These are phyloP conservation scores for Rhodotorula sp. DNA, from an alignment of 1,284 basidiomycete genomes.

Conservation along the genomic window DNA sequence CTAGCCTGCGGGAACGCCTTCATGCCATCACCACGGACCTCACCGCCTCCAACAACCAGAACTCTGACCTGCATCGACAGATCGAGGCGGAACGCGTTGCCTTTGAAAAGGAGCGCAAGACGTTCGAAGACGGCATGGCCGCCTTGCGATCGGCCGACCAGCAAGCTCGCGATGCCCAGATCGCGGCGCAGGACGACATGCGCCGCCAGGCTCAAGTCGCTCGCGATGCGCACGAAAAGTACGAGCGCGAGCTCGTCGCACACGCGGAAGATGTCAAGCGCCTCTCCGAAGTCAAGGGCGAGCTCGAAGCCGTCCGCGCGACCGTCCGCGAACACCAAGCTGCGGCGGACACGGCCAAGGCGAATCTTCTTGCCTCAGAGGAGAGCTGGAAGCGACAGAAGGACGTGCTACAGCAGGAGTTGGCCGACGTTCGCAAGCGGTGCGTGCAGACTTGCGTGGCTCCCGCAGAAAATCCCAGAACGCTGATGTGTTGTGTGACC, in stretches of 20 bases:
- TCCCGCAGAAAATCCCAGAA: no score
- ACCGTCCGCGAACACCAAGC: slow-evolving; percentile 60
- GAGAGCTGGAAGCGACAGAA: slow-evolving; percentile 76
- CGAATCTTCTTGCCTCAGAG: slow-evolving; percentile 67
- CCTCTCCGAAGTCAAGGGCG: slow-evolving; percentile 63
- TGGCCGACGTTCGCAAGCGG: slow-evolving; percentile 67
- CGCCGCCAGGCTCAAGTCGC: slow-evolving; percentile 65
- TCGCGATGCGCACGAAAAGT: slow-evolving; percentile 77
- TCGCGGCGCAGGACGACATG: slow-evolving; percentile 63
- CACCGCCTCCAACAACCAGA: slow-evolving; percentile 55
- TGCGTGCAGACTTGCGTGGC: slow-evolving; percentile 47
- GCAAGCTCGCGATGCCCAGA: slow-evolving; percentile 62
- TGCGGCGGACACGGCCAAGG: slow-evolving; percentile 67
- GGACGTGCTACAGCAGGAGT: slow-evolving; percentile 71
- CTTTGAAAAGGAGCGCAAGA: slow-evolving; percentile 74
- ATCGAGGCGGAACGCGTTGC: slow-evolving; percentile 60
- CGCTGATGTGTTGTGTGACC: not conserved
- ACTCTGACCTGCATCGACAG: slow-evolving; percentile 61
- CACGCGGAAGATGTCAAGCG: slow-evolving; percentile 78
- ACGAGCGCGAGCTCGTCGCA: slow-evolving; percentile 72
- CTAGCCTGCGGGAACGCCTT: slow-evolving; percentile 64
- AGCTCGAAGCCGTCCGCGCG: slow-evolving; percentile 53
- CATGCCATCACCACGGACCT: slow-evolving; percentile 61
- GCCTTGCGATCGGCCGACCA: slow-evolving; percentile 59
- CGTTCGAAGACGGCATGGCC: slow-evolving; percentile 57